Percentiles rank a stretch among this genome's conserved stretches.
phyloP scores from a whole-genome alignment of 129 eudicot genomes.

The Logfia minima region DNA sequence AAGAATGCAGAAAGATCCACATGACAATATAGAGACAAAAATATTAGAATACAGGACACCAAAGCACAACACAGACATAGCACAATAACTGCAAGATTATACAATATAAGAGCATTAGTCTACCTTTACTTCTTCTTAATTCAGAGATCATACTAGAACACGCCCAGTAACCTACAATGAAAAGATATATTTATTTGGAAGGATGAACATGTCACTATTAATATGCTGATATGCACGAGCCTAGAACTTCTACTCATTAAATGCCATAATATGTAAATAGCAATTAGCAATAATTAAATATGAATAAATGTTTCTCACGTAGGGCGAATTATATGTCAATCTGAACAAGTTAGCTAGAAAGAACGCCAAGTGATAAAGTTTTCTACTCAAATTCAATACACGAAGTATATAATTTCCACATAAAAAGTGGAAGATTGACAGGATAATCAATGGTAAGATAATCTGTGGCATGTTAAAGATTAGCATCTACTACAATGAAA shows the following conservation, averaged over 20 bases:
- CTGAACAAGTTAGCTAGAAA: not conserved
- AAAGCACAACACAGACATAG: conserved; percentile 22
- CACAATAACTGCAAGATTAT: conserved; percentile 23
- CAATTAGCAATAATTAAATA: not conserved
- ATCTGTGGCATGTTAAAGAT: not conserved
- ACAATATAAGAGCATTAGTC: conserved; percentile 64
- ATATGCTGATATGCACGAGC: conserved; percentile 47
- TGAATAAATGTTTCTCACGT: not conserved
- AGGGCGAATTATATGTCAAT: not conserved
- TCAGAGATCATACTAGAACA: conserved; percentile 98
- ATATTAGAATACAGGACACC: not conserved
- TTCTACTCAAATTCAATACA: not conserved
- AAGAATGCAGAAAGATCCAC: conserved; percentile 14
- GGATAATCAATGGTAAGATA: not conserved
- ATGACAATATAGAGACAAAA: not conserved
- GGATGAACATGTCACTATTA: conserved; percentile 56
- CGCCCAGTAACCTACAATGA: conserved; percentile 97
- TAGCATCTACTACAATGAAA: not conserved
- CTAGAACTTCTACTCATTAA: conserved; percentile 31
- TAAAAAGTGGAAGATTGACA: not conserved
- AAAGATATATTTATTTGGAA: conserved; percentile 82
- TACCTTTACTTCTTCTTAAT: conserved; percentile 98
- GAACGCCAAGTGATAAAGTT: conserved; percentile 7
- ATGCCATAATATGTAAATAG: not conserved
- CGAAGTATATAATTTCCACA: not conserved